phyloP scores from a whole-genome alignment of 1,139 yeast species.

The Saccharomyces hybrid region DNA sequence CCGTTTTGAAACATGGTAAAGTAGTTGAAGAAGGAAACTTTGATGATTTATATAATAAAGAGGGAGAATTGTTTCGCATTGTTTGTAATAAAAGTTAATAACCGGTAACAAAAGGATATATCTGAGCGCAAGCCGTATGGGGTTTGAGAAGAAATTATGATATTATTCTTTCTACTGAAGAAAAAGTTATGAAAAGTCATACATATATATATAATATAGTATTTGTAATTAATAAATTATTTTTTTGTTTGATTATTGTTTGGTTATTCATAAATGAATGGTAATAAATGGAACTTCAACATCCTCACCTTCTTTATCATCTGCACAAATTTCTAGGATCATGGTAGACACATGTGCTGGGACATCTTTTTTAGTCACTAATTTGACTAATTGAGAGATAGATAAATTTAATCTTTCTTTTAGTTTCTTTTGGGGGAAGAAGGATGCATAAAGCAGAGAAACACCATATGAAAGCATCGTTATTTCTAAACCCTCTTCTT shows the following conservation, averaged over 20 bases:
- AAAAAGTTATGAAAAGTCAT: background rate
- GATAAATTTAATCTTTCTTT: constrained; percentile 65
- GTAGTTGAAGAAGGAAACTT: constrained; percentile 37
- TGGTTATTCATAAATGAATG: constrained; percentile 37
- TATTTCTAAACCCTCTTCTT: constrained; percentile 76
- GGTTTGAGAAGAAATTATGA: constrained; percentile 6
- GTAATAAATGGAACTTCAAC: constrained; percentile 87
- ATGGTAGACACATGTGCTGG: constrained; percentile 68
- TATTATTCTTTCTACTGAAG: background rate
- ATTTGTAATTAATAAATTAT: background rate
- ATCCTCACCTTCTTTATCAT: constrained; percentile 87
- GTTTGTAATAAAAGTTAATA: background rate
- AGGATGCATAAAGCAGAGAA: constrained; percentile 81
- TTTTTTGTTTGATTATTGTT: constrained; percentile 6
- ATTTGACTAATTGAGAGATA: constrained; percentile 67
- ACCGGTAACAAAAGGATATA: background rate
- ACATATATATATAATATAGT: background rate
- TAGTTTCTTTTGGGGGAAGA: constrained; percentile 85
- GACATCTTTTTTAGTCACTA: constrained; percentile 76
- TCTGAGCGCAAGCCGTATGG: background rate
- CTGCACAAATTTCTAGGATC: constrained; percentile 85
- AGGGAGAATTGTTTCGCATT: constrained; percentile 13
- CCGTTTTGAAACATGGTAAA: constrained; percentile 41
- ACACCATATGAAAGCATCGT: constrained; percentile 91
- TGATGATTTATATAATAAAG: constrained; percentile 19